A percentile compares a stretch with the other conserved stretches of the same genome.
These are phyloP conservation scores for Trichoderma parareesei DNA, from an alignment of 495 filamentous ascomycete species.

Conservation along the genomic window DNA sequence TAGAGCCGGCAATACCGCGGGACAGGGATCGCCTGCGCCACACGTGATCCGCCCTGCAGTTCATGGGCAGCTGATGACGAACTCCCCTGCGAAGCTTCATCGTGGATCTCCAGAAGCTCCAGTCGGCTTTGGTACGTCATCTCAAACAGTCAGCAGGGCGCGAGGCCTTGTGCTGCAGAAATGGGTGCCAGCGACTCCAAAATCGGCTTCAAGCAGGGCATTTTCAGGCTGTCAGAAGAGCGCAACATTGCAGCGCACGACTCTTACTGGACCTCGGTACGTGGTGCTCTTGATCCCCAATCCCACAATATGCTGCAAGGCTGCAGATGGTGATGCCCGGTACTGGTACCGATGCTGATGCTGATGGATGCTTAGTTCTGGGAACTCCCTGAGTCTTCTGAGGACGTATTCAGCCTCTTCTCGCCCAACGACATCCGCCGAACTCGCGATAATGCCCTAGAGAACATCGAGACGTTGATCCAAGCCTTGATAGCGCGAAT, in stretches of 20 bases:
- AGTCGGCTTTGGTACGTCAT: slow-evolving; percentile 4
- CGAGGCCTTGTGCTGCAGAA: slow-evolving; percentile 4
- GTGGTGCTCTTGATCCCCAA: slow-evolving; percentile 23
- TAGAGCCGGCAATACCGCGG: background rate
- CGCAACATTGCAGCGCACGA: slow-evolving; percentile 81
- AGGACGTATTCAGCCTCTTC: slow-evolving; percentile 96
- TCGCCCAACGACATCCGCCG: slow-evolving; percentile 87
- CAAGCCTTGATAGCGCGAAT: slow-evolving; percentile 74
- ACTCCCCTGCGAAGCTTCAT: slow-evolving; percentile 6
- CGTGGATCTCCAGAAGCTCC: slow-evolving; percentile 6
- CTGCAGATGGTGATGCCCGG: too few relatives aligned
- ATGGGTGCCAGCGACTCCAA: slow-evolving; percentile 99
- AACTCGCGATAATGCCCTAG: slow-evolving; percentile 74
- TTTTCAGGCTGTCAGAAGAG: slow-evolving; percentile 92
- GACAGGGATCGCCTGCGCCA: background rate
- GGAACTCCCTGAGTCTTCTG: slow-evolving; percentile 91
- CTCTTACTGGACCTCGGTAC: slow-evolving; percentile 85
- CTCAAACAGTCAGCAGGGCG: slow-evolving; percentile 6
- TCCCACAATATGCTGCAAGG: too few relatives aligned
- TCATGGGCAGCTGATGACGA: slow-evolving; percentile 2
- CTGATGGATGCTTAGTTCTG: slow-evolving; percentile 60
- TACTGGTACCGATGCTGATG: background rate
- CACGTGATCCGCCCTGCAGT: background rate
- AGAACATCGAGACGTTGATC: slow-evolving; percentile 88
- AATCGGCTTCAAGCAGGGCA: slow-evolving; percentile 97